Conservation (phyloP, 768 basidiomycete genomes). For the Suillus subluteus region DNA sequence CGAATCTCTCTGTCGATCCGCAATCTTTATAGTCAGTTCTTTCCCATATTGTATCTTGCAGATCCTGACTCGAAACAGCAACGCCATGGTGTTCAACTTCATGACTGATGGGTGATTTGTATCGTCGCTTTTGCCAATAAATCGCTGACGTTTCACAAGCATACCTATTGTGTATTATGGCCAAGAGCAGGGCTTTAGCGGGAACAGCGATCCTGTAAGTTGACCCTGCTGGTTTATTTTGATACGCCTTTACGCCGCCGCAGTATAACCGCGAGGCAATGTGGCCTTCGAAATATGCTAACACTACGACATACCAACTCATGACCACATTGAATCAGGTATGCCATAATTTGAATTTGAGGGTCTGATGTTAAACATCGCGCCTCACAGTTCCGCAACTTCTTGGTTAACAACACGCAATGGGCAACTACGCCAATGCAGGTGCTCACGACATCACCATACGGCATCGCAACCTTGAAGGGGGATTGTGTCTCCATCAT, state of each 20-base stretch:
- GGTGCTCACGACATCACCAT: conserved; percentile 51
- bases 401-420: conserved; percentile 50
- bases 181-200: conserved; percentile 74
- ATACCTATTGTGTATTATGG: conserved; percentile 85
- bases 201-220: conserved; percentile 66
- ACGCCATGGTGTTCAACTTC: conserved; percentile 75
- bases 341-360: conserved; percentile 3
- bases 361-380: not conserved
- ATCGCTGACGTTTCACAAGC: conserved; percentile 24
- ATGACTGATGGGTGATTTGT: conserved; percentile 64
- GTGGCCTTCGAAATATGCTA: conserved; percentile 69
- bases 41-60: not conserved
- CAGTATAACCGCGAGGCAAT: conserved; percentile 77
- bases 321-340: conserved; percentile 66
- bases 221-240: conserved; percentile 4
- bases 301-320: conserved; percentile 59
- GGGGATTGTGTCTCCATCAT: conserved; percentile 62
- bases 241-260: conserved; percentile 10
- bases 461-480: conserved; percentile 68
- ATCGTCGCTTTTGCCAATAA: not conserved
- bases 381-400: conserved; percentile 59
- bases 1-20: conserved; percentile 69
- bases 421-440: conserved; percentile 58
- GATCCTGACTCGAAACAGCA: conserved; percentile 41
- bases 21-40: conserved; percentile 65